Percentiles rank a stretch among this genome's conserved stretches.
These are phyloP conservation scores for Staphylotrichum longicolle DNA, from an alignment of 495 filamentous ascomycete genomes.

Conservation along the genomic window DNA sequence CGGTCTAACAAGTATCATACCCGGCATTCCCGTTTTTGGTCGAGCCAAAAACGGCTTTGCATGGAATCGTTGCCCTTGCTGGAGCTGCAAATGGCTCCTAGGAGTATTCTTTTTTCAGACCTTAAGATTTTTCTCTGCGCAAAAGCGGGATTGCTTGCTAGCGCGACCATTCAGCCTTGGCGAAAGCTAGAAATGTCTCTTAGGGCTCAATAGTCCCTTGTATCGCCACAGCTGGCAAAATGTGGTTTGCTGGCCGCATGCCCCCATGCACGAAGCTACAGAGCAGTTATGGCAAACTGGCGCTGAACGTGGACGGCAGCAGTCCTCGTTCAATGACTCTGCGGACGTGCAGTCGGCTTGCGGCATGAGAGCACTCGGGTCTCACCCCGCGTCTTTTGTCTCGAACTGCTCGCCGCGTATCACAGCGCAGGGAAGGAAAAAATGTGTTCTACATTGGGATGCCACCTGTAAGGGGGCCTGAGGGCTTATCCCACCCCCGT, in stretches of 20 bases:
- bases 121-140: too few relatives aligned
- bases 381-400: conserved; percentile 1
- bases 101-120: too few relatives aligned
- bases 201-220: not conserved
- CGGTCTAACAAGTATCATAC: too few relatives aligned
- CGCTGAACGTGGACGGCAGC: conserved; percentile 3
- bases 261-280: conserved; percentile 5
- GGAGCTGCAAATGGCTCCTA: too few relatives aligned
- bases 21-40: too few relatives aligned
- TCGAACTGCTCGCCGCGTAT: not conserved
- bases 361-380: conserved; percentile 3
- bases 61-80: too few relatives aligned
- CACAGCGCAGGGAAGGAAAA: conserved; percentile 1
- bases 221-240: conserved; percentile 9
- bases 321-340: conserved; percentile 13
- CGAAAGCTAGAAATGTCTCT: too few relatives aligned
- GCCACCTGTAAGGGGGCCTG: too few relatives aligned
- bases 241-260: conserved; percentile 21
- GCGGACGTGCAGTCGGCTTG: not conserved
- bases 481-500: not conserved
- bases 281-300: not conserved
- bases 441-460: conserved; percentile 5
- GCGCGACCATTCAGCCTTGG: not conserved
- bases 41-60: too few relatives aligned
- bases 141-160: too few relatives aligned